Evolutionary conservation across 305 asterid genomes (phyloP), one percentile per base, ranked within the genome.

Genomic region (Fraxinus dipetala): DNA sequence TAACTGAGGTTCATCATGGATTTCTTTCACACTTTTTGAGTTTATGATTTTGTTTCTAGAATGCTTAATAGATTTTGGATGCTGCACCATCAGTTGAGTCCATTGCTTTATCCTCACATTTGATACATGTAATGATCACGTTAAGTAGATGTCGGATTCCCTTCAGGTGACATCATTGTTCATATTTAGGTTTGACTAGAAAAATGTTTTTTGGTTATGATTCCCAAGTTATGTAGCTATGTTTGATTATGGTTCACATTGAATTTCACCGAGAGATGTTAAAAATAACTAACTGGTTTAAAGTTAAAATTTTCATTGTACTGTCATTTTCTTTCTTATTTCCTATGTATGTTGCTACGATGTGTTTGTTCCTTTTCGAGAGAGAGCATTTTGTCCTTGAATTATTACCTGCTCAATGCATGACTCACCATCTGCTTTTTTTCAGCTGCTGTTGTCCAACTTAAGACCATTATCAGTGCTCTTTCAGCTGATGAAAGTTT

Each of bases 381-480:
- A 5, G 18, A 16, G 83, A 85, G 75, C 54, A 9, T 72, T 36
- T 81, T 56, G 79, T 76, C 36, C 72, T 81, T 65, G 36, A 72
- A 43, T 20, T 78, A 54, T 76, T 76, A 73, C 73, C 35, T 86
- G 79, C 85, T 80, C 24, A 75, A 67, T 78, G 80, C 76, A 70
- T 84, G 78, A 81, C 81, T 30, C 72, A 18, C 77, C 61, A 13
- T 72, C 82, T 79, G 78, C 85, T 10, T 89, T 84, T 43, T 77
- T 81, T 83, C 97, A 96, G 99, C 97, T 82, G 90, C 95, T 13
- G 97, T 94, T 85, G 97, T 96, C 85, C 98, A 90, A 82, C 96
- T 96, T 83, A 96, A 92, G 93, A 90, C 97, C 63, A 89, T 92
- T 83, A 86, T 91, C 34, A 89, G 95, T 88, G 90, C 96, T 75